Base-by-base conservation (phyloP, 2,329 filamentous ascomycete genomes). In the Cladorrhinum sp. region DNA sequence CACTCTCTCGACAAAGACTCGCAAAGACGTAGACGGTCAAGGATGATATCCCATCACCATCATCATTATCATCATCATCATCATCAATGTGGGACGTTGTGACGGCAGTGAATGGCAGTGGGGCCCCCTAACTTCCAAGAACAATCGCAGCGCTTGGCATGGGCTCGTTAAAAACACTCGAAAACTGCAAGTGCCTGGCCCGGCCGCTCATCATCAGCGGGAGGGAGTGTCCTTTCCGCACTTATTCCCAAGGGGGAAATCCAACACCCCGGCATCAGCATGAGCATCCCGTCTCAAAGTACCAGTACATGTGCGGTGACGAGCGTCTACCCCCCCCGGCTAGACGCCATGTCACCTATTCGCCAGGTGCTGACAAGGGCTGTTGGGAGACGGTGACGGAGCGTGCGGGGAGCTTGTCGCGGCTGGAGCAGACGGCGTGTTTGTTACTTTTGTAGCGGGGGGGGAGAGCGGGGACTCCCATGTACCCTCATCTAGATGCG, bases 311-410 rank as follows among this genome's bases (percentile, higher is more conserved):
- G 57, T n/a, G 42, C 42, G 51, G 36, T 36, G 55, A 39, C 63
- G 46, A 39, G 53, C 58, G 46, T 55, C 60, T 62, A 63, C 54
- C 55, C 59, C 64, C 60, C 59, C 64, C 60, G 61, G 64, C 64
- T 67, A 70, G 68, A 68, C 70, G 69, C 69, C 69, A 68, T 71
- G 70, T 65, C 66, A 66, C 69, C 65, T 63, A 67, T 65, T 67
- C 64, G 66, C 65, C 64, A 59, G 54, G 50, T 60, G 57, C 53
- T 64, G 68, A 61, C 67, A 65, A 64, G 65, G 68, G 62, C 68
- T 69, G 66, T 68, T 69, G 66, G 14, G 46, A 49, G 46, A 49
- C 69, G 68, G 69, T 69, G 64, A 58, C 50, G 55, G 55, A 46
- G 54, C 54, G 58, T 65, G 63, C 65, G 57, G 51, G 61, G 59